Percentiles rank a stretch among this genome's conserved stretches.
Evolutionary conservation across 129 eudicot genomes (phyloP).

Genomic region (Centrapalus pauciflorus): DNA sequence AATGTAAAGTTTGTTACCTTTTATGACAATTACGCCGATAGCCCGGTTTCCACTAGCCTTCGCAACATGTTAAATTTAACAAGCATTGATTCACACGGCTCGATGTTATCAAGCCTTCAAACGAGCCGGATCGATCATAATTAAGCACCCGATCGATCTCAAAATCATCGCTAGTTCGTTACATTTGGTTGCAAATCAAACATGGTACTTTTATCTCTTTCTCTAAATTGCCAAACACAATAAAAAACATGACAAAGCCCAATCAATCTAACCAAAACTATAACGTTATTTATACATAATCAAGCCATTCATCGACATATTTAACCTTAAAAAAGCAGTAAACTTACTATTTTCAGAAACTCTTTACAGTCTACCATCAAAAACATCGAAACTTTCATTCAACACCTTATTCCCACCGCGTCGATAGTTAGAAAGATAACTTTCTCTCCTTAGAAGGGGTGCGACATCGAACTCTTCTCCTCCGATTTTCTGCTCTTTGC

Average conservation of each 20-base stretch:
- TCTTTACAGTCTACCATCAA: conserved; percentile 29
- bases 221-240: too few species aligned
- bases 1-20: too few species aligned
- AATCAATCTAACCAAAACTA: not conserved
- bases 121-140: too few species aligned
- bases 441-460: conserved; percentile 48
- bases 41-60: too few species aligned
- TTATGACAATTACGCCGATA: too few species aligned
- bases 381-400: conserved; percentile 36
- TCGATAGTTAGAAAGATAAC: conserved; percentile 54
- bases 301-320: not conserved
- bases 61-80: too few species aligned
- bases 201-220: too few species aligned
- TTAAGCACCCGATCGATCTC: too few species aligned
- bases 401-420: conserved; percentile 38
- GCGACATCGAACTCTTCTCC: conserved; percentile 48
- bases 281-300: conserved; percentile 1
- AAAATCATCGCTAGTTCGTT: too few species aligned
- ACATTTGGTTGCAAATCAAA: too few species aligned
- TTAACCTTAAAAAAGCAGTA: not conserved
- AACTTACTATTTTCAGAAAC: conserved; percentile 8
- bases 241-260: not conserved
- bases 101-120: too few species aligned
- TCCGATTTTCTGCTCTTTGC: conserved; percentile 37
- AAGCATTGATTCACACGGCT: too few species aligned